Base-by-base conservation (phyloP, 2,329 filamentous ascomycete genomes). In the Allantophomopsis lycopodina region DNA sequence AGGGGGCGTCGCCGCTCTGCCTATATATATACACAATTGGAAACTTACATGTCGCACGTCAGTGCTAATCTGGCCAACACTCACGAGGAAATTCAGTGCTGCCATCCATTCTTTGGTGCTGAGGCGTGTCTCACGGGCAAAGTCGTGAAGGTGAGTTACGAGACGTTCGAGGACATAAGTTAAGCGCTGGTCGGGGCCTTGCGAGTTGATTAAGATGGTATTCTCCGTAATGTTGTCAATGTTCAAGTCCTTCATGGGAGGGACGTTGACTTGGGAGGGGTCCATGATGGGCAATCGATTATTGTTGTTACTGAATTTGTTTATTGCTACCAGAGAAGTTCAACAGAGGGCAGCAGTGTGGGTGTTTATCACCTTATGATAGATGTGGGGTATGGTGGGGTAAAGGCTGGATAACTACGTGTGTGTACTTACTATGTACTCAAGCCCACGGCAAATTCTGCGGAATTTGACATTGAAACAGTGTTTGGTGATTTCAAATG, bases 171-270 rank as follows among this genome's bases (percentile, higher is more conserved):
- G 71, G 35, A 91, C 57, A 55, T 83, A 88, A 45, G 73, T 79
- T 44, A 84, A 62, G 15, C 84, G 71, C 16, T 69, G 63, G 51
- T 86, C 68, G 8, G 65, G 55, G 50, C 74, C 73, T 62, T 79
- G 73, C 8, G 79, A 80, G 61, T 89, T 89, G 59, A 87, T 85
- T 35, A 69, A 65, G 53, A 80, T 69, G 23, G 80, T 77, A 52
- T 87, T 86, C 38, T 80, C 73, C 40, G 83, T 87, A 58, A 87
- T 87, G 59, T 87, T 87, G 53, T 85, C 79, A 47, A 80, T 79
- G 2, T 78, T 86, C 30, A 87, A 66, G 59, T 87, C 76, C 54
- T 79, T 79, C 57, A 81, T 62, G 7, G 63, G 61, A 42, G 72
- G 73, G 17, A 68, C 56, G 15, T 60, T 55, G 37, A 62, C 57